phyloP scores from a whole-genome alignment of 2,329 filamentous ascomycete genomes.

The Botrytis paeoniae region DNA sequence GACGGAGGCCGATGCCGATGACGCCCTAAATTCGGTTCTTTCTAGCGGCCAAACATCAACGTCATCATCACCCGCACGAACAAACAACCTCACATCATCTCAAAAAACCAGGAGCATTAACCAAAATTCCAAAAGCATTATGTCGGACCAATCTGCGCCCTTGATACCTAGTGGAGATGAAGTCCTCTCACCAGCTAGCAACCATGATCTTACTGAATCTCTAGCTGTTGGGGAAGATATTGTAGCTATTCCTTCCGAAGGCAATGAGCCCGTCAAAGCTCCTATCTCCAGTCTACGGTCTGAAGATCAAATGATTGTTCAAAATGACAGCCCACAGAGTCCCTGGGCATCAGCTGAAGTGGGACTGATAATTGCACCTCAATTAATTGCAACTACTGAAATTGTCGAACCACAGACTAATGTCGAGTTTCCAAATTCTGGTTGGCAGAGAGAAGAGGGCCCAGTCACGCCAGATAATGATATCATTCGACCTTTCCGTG shows the following conservation, averaged over 20 bases:
- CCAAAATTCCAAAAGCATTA: neutral
- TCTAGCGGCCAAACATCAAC: slow-evolving; percentile 12
- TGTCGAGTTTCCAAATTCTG: slow-evolving; percentile 1
- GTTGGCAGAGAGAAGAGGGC: slow-evolving; percentile 26
- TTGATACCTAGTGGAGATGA: neutral
- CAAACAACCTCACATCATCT: slow-evolving; percentile 4
- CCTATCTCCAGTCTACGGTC: no score
- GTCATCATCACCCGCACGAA: slow-evolving; percentile 4
- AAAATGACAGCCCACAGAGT: slow-evolving; percentile 15
- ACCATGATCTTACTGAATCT: neutral
- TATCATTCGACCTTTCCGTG: slow-evolving; percentile 28
- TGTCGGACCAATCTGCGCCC: neutral
- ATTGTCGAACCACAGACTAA: neutral
- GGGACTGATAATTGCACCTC: neutral
- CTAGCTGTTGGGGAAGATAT: neutral
- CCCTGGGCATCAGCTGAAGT: slow-evolving; percentile 17
- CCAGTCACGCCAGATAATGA: slow-evolving; percentile 22
- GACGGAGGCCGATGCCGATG: neutral
- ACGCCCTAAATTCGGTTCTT: neutral
- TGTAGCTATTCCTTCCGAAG: neutral
- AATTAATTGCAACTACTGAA: neutral
- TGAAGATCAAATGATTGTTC: neutral
- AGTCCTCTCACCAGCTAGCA: neutral
- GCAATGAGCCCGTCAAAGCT: no score
- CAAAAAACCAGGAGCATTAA: neutral